Base-by-base conservation (phyloP, 495 filamentous ascomycete genomes). In the Evernia prunastri region DNA sequence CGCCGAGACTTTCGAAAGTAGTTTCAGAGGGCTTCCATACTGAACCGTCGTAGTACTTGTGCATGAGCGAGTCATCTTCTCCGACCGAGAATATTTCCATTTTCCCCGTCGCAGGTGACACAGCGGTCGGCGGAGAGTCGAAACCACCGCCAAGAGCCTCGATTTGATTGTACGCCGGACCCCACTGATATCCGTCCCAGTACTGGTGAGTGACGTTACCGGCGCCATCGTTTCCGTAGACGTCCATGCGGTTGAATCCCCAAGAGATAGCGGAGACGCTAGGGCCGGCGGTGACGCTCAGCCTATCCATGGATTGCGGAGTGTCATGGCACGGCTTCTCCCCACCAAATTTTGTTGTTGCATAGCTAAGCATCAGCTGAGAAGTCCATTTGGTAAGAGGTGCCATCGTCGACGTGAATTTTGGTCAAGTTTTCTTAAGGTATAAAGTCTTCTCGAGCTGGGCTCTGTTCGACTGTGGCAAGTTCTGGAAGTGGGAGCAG, bases 21-120 rank as follows among this genome's bases (percentile, higher is more conserved):
- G 51, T 57, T 29, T 7, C 51, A 11, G 45, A 56, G 33, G 67
- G 67, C 18, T 59, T 18, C 74, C 74, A 78, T 17, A 49, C 51
- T 3, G 20, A 13, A 0, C 75, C 76, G 54, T 75, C 67, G 61
- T 66, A 77, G 63, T 63, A 74, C 63, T 70, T 72, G 61, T 76
- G 67, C 60, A 72, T 61, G 66, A 78, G 59, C 17, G 65, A 68
- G 2, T 62, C 1, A 13, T 56, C 70, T 45, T 66, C 65, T 27
- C 68, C 67, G 29, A 68, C 64, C 10, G 64, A 45, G 40, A 72
- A 64, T 17, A 72, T 58, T 33, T 72, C 71, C 49, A 72, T 54
- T 18, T 56, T 66, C 6, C 63, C 62, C n/a, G 6, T 4, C 9
- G 27, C 39, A 33, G 59, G 54, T 10, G 54, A 42, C 27, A 45